phyloP scores from a whole-genome alignment of 129 eudicot species.

The Flaveria bidentis region DNA sequence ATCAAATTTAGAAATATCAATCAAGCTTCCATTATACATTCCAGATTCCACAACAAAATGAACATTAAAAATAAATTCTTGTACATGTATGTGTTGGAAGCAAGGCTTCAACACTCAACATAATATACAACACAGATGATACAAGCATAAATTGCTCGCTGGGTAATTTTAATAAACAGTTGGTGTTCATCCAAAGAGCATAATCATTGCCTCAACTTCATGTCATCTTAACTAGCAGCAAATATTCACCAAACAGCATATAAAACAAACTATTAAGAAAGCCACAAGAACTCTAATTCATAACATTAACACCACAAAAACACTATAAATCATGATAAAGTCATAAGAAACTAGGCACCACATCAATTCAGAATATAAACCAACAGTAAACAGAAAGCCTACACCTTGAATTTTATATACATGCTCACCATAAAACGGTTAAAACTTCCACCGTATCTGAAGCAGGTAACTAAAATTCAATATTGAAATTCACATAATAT shows the following conservation, averaged over 20 bases:
- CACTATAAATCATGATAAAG: too few relatives aligned
- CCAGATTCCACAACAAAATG: background rate
- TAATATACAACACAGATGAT: background rate
- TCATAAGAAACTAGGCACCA: too few relatives aligned
- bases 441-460: background rate
- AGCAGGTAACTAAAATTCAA: background rate
- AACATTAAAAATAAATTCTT: background rate
- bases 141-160: background rate
- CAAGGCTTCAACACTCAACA: background rate
- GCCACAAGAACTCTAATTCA: too few relatives aligned
- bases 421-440: background rate
- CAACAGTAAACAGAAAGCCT: background rate
- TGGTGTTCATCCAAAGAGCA: background rate
- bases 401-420: background rate
- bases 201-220: background rate
- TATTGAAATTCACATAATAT: background rate
- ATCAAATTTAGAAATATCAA: background rate
- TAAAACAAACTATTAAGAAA: too few relatives aligned
- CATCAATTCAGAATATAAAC: too few relatives aligned
- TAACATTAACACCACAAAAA: too few relatives aligned
- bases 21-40: background rate
- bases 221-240: background rate
- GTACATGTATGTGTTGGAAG: background rate
- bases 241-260: too few relatives aligned
- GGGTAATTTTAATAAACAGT: conserved; percentile 11